Evolutionary conservation across 2,329 filamentous ascomycete species (phyloP), one percentile per base, ranked within the genome.

Genomic region (Trichoderma sp.): DNA sequence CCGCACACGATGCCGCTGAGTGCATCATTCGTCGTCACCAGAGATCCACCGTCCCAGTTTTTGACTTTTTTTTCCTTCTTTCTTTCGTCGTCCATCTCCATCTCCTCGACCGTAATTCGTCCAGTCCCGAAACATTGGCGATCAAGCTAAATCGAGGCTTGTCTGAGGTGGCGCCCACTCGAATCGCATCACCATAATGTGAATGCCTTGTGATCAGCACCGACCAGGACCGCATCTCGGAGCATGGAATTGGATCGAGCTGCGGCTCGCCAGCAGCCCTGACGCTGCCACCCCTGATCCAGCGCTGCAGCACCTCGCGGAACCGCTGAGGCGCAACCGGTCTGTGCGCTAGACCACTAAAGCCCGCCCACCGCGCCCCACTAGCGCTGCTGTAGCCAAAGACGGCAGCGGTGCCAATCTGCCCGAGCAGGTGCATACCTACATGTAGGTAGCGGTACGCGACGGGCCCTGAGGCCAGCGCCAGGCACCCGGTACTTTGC

Each of bases 351-450:
- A 54, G 59, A 34, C 21, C 59, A 44, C 60, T 63, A 55, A 63
- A 63, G 60, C 60, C 60, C 50, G 60, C 60, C 60, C 60, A 60
- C 57, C 30, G 57, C 45, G 57, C 14, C 57, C 57, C 45, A 39
- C 44, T 60, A 60, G 57, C 6, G 45, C 6, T 3, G 15, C 1
- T 21, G 54, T 14, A 10, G 9, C 39, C 43, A 45, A 45, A 55
- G 43, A 26, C 44, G 43, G 43, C 28, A 39, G 14, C 28, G 51
- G 28, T n/a, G 43, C 43, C 15, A 44, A 44, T 17, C 9, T 44
- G 30, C 43, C 24, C 21, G 12, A 57, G 59, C 2, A 24, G 21
- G 21, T 24, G 21, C 21, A 24, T 24, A n/a, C n/a, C n/a, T n/a
- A n/a, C n/a, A n/a, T n/a, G n/a, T n/a, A 24, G 21, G 21, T 62